A percentile compares a stretch with the other conserved stretches of the same genome.
phyloP scores from a whole-genome alignment of 129 eudicot genomes.

The Centella asiatica region DNA sequence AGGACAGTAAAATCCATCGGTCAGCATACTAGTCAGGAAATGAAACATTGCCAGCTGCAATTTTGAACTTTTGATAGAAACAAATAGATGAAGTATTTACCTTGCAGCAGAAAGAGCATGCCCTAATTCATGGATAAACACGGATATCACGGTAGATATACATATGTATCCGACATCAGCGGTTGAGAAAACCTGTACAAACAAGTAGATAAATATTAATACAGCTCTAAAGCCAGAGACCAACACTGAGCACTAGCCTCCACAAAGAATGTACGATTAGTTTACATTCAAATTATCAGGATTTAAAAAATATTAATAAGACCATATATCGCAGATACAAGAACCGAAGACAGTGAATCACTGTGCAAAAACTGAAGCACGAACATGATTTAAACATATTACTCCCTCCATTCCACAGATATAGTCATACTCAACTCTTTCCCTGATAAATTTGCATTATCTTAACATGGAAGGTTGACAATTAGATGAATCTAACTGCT shows the following conservation, averaged over 20 bases:
- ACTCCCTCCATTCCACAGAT: no score
- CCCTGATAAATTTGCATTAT: no score
- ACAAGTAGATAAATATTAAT: constrained; percentile 7
- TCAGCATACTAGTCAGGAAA: no score
- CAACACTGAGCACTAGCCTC: background rate
- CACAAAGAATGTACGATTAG: background rate
- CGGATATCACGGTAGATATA: constrained; percentile 51
- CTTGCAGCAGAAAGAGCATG: constrained; percentile 97
- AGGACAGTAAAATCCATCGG: no score
- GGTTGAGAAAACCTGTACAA: constrained; percentile 49
- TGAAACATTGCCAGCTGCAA: no score
- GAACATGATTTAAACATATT: no score
- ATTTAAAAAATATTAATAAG: no score
- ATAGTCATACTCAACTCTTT: no score
- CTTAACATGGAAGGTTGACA: no score
- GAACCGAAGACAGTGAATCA: background rate
- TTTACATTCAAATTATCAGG: background rate
- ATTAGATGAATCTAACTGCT: no score
- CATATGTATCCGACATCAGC: constrained; percentile 54
- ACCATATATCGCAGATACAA: no score
- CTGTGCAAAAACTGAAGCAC: background rate
- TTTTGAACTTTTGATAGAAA: no score
- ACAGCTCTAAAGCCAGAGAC: constrained; percentile 1
- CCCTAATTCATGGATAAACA: constrained; percentile 76
- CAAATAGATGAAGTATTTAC: constrained; percentile 29